Conservation (phyloP, 805 yeast genomes). For the Ogataea angusta region DNA sequence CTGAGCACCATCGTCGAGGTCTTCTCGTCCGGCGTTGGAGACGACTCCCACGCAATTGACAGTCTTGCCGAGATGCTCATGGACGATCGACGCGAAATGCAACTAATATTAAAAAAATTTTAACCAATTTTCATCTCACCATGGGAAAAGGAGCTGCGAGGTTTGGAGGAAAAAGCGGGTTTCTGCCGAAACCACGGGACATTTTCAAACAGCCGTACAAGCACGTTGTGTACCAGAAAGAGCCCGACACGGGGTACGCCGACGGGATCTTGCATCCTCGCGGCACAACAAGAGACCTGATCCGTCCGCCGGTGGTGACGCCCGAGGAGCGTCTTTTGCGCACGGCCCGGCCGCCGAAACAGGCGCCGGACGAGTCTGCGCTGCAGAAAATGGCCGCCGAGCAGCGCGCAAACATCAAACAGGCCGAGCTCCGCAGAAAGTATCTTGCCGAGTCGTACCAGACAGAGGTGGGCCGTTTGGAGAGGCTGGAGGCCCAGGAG, state of each 20-base stretch:
- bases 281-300: conserved; percentile 56
- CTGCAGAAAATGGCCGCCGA: conserved; percentile 33
- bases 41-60: conserved; percentile 48
- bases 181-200: conserved; percentile 73
- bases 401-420: conserved; percentile 46
- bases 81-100: conserved; percentile 9
- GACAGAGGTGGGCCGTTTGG: conserved; percentile 36
- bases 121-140: conserved; percentile 3
- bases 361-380: conserved; percentile 30
- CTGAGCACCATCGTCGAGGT: conserved; percentile 49
- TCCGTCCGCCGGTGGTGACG: conserved; percentile 49
- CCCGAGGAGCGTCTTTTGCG: conserved; percentile 57
- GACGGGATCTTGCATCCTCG: conserved; percentile 65
- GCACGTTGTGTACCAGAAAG: conserved; percentile 47
- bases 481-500: conserved; percentile 27
- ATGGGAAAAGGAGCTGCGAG: conserved; percentile 52
- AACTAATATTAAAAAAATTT: conserved; percentile 10
- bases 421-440: conserved; percentile 66
- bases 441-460: conserved; percentile 61
- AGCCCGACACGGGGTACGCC: conserved; percentile 64
- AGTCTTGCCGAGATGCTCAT: conserved; percentile 43
- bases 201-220: conserved; percentile 67
- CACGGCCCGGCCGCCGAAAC: conserved; percentile 48
- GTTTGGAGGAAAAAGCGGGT: conserved; percentile 71
- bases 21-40: conserved; percentile 40